Evolutionary conservation across 116 monocot species (phyloP), one percentile per base, ranked within the genome.

Genomic region (Phalaenopsis hybrid): DNA sequence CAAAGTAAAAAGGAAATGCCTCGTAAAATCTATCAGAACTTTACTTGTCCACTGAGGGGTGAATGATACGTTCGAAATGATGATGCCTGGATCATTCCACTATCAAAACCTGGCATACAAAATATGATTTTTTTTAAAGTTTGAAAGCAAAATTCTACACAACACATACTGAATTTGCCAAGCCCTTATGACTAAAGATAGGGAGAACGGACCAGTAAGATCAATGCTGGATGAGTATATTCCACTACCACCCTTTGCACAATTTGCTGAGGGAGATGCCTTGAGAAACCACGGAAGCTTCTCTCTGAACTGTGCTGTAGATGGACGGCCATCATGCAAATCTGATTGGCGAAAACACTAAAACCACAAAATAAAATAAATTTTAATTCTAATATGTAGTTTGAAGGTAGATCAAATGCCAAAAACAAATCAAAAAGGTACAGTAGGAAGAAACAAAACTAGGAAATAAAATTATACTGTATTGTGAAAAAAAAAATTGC

Each of bases 241-340:
- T 85, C 99, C 99, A 90, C 90, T 87, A 25, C 99, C 99, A 78
- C 95, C 95, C 86, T 99, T 99, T 11, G 99, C 93, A 92, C 99
- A 99, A 84, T 95, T 87, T 78, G 89, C 79, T 77, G 99, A 99
- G 58, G 99, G 99, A 58, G 94, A 82, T 76, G 99, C 93, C 84
- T 94, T 86, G 45, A 99, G 91, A 93, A 99, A 99, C 99, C 99
- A 99, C 48, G 99, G 99, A 80, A 99, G 91, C 78, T 92, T 99
- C 80, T 95, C 89, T 85, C 76, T 93, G 61, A 99, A 99, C 77
- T 95, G 99, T 16, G 57, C 5, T 74, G 95, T 99, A 45, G 95
- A 93, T 79, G 99, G 99, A 13, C 99, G 94, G 0, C 91, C 91
- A 69, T 90, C 84, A 82, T 91, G 82, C 84, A 99, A 82, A 83